Base-by-base conservation (phyloP, 140 eudicot species). In the Ambrosia hybrid region DNA sequence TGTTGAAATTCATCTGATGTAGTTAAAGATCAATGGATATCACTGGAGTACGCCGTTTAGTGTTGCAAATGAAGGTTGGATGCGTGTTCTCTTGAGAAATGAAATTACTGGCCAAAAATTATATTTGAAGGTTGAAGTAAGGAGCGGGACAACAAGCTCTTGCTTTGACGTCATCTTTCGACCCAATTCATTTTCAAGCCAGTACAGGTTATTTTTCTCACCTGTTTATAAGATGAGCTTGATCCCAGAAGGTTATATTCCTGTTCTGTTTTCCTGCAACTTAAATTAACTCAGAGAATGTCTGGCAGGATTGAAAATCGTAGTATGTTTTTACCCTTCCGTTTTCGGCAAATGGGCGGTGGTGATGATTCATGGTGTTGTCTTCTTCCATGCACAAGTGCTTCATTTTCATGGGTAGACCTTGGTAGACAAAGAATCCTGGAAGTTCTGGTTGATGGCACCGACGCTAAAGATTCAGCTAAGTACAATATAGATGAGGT, bases 361-460 rank as follows among this genome's bases (percentile, higher is more conserved):
- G 73, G 80, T 61, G 82, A 77, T 71, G 86, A 88, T 60, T 95
- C 99, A 17, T 95, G 97, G 99, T 70, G 76, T 65, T 77, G 77
- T 57, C 89, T 95, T 66, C 95, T 73, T 55, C 97, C 97, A 12
- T 88, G 83, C 78, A 75, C 97, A 75, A 85, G 92, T 67, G 80
- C 95, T 46, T 74, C 97, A n/a, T 95, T 86, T 88, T 74, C 85
- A 56, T 95, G 99, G 99, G 96, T 91, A 86, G 96, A 95, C 83
- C 90, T 95, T 80, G 97, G 99, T 48, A 86, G 99, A 76, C 78
- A 77, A 70, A 84, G 95, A 59, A 58, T 81, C 67, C 49, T 95
- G 75, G 99, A 95, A 82, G 57, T 95, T 60, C 66, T 83, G 78
- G 84, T 85, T 30, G 96, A 88, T 80, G 92, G 94, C 48, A 57